A percentile compares a stretch with the other conserved stretches of the same genome.
Evolutionary conservation across 495 filamentous ascomycete genomes (phyloP).

Genomic region (Penicillium atrosanguineum): DNA sequence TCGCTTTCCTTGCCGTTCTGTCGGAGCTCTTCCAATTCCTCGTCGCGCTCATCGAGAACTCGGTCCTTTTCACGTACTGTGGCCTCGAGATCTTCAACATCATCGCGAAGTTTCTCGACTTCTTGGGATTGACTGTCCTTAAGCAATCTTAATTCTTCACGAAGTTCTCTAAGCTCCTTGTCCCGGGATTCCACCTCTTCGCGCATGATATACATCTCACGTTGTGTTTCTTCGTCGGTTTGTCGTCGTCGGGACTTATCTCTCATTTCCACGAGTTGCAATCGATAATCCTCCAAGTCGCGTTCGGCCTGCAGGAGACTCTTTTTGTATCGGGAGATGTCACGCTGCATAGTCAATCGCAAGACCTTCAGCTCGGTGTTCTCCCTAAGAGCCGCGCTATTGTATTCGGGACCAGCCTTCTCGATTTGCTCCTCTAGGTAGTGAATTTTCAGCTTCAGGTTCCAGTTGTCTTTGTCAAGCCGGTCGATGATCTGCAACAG

Average conservation of each 20-base stretch:
- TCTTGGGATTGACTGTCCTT: conserved; percentile 52
- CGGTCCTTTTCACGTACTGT: conserved; percentile 65
- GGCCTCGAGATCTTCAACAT: conserved; percentile 65
- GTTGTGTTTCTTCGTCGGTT: conserved; percentile 60
- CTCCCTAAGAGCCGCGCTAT: conserved; percentile 81
- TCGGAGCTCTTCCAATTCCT: conserved; percentile 60
- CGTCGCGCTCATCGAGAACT: conserved; percentile 60
- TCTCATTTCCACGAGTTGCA: conserved; percentile 72
- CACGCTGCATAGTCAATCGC: conserved; percentile 79
- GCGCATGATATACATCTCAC: conserved; percentile 59
- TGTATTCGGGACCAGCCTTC: conserved; percentile 83
- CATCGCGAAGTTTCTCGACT: conserved; percentile 61
- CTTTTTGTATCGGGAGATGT: conserved; percentile 81
- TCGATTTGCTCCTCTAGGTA: conserved; percentile 85
- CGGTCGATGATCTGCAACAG: conserved; percentile 72
- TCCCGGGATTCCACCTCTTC: conserved; percentile 58
- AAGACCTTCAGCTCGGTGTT: conserved; percentile 95
- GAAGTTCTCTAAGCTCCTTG: conserved; percentile 46
- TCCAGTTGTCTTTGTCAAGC: conserved; percentile 94
- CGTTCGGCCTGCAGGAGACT: conserved; percentile 73
- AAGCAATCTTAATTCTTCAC: conserved; percentile 41
- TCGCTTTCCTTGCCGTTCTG: conserved; percentile 52
- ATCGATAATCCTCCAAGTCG: conserved; percentile 71
- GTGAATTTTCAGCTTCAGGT: conserved; percentile 94
- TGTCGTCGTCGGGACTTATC: conserved; percentile 76